A percentile compares a stretch with the other conserved stretches of the same genome.
phyloP scores from a whole-genome alignment of 768 basidiomycete species.

The Glaciozyma martinii region DNA sequence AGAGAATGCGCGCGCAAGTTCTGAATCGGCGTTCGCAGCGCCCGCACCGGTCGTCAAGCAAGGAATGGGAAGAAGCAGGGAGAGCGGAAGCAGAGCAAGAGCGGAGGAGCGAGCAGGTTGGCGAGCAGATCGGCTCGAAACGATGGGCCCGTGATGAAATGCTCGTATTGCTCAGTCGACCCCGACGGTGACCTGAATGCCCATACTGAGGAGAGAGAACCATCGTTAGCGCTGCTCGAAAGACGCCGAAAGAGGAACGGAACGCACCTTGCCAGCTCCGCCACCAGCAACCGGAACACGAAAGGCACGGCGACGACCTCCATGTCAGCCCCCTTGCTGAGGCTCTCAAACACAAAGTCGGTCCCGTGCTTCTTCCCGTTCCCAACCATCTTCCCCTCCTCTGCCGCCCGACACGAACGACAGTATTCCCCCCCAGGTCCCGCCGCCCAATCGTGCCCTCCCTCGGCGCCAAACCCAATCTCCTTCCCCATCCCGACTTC shows the following conservation, averaged over 20 bases:
- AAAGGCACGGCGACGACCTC: conserved; percentile 94
- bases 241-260: background rate
- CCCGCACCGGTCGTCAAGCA: too few species aligned
- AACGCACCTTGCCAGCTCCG: conserved; percentile 72
- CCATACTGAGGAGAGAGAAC: too few species aligned
- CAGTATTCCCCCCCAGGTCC: conserved; percentile 84
- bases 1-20: too few species aligned
- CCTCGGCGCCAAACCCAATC: conserved; percentile 17
- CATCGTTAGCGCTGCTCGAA: too few species aligned
- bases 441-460: conserved; percentile 43
- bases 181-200: too few species aligned
- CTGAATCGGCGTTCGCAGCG: too few species aligned
- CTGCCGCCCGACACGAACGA: conserved; percentile 72
- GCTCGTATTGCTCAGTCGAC: too few species aligned
- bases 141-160: too few species aligned
- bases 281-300: conserved; percentile 86
- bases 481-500: conserved; percentile 58
- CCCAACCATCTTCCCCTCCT: conserved; percentile 52
- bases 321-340: conserved; percentile 63
- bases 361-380: conserved; percentile 57
- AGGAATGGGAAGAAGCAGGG: too few species aligned
- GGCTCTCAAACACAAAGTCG: conserved; percentile 39
- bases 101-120: too few species aligned
- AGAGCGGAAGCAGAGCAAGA: too few species aligned
- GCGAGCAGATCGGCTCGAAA: too few species aligned